Evolutionary conservation across 345 rosid genomes (phyloP), one percentile per base, ranked within the genome.

Genomic region (Mercurialis annua): DNA sequence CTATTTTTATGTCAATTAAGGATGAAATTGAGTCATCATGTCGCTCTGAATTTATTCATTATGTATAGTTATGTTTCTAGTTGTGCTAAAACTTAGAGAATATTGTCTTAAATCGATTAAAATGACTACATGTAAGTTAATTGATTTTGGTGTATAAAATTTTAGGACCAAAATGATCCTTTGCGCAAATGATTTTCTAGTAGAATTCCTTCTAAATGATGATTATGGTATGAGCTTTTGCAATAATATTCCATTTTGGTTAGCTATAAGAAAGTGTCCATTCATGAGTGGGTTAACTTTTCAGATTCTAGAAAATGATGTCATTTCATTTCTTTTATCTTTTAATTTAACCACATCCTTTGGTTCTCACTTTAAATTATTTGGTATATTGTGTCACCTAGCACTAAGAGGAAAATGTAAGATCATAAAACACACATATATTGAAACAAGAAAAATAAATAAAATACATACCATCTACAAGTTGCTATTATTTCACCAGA

Each of bases 201-300:
- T n/a, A n/a, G n/a, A n/a, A n/a, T n/a, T n/a, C n/a, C n/a, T n/a
- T n/a, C n/a, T n/a, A n/a, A n/a, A n/a, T n/a, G n/a, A n/a, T n/a
- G n/a, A n/a, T n/a, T n/a, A 61, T 64, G 8, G 27, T 33, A 60
- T 60, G n/a, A n/a, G 50, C 42, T n/a, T 18, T 30, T 50, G 31
- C 23, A 6, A 49, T n/a, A n/a, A n/a, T 33, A 16, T 36, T 23
- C 43, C 31, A 49, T 64, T 64, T 15, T 49, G 46, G 57, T 33
- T 64, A 33, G 21, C 44, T 49, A 34, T 20, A 27, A n/a, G 2
- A 33, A 20, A n/a, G n/a, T 17, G 26, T 64, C 67, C 34, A 31
- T 34, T 49, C 18, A 12, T 31, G 3, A 14, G 27, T 20, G 27
- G 24, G 31, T 15, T 20, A 3, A 15, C 49, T 62, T 62, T 44